phyloP scores from a whole-genome alignment of 2,329 filamentous ascomycete species.

The Fusarium zealandicum region DNA sequence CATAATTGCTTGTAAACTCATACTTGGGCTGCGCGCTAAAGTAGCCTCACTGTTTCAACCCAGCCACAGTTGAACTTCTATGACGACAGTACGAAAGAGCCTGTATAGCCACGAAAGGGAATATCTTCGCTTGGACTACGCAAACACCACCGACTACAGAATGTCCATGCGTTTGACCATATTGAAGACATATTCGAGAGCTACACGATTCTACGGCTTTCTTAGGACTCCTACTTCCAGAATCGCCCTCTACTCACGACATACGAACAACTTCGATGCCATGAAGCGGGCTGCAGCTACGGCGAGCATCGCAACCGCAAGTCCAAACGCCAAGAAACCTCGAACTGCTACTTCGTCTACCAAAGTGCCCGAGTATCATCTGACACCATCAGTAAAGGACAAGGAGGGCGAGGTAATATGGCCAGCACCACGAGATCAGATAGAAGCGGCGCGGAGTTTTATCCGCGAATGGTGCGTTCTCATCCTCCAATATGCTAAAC shows the following conservation, averaged over 20 bases:
- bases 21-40: too few relatives aligned
- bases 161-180: too few relatives aligned
- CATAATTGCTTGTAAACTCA: too few relatives aligned
- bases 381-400: conserved; percentile 39
- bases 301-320: not conserved
- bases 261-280: not conserved
- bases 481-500: not conserved
- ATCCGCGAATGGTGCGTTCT: conserved; percentile 63
- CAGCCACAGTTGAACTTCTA: conserved; percentile 10
- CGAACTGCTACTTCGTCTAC: not conserved
- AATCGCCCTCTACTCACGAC: too few relatives aligned
- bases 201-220: too few relatives aligned
- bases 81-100: conserved; percentile 9
- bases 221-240: too few relatives aligned
- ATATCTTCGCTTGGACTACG: not conserved
- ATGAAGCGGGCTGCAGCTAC: conserved; percentile 17
- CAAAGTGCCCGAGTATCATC: conserved; percentile 20
- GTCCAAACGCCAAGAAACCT: conserved; percentile 7
- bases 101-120: too few relatives aligned
- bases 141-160: not conserved
- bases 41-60: too few relatives aligned
- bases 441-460: conserved; percentile 62
- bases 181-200: too few relatives aligned
- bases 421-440: conserved; percentile 65
- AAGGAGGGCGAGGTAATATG: conserved; percentile 60